phyloP scores from a whole-genome alignment of 192 early-diverging fungal species.

The Gonapodya prolifera region DNA sequence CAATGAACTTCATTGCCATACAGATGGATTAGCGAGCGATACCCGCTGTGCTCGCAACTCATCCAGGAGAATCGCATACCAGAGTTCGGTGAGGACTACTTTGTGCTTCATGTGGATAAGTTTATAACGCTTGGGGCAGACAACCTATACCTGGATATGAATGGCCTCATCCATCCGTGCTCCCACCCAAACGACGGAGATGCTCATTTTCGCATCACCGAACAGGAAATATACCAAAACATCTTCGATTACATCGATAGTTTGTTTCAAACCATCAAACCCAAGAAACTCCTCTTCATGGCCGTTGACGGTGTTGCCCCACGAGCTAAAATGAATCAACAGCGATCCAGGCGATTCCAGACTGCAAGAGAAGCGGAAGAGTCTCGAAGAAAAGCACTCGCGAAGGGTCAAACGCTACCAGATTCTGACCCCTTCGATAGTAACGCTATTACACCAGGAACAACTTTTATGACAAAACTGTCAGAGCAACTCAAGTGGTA shows the following conservation, averaged over 20 bases:
- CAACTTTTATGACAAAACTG: conserved; percentile 87
- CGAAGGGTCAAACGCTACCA: conserved; percentile 17
- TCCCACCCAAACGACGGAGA: conserved; percentile 85
- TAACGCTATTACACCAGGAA: conserved; percentile 58
- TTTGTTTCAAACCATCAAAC: conserved; percentile 82
- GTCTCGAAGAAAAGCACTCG: conserved; percentile 30
- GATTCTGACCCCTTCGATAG: conserved; percentile 36
- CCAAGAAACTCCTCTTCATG: conserved; percentile 87
- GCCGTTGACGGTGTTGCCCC: conserved; percentile 73
- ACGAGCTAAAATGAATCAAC: conserved; percentile 75
- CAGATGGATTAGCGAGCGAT: conserved; percentile 20
- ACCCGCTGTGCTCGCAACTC: conserved; percentile 85
- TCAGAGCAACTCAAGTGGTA: conserved; percentile 80
- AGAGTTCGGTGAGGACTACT: conserved; percentile 63
- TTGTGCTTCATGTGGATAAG: background rate
- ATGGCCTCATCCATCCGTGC: conserved; percentile 97
- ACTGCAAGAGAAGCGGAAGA: conserved; percentile 76
- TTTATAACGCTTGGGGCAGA: conserved; percentile 22
- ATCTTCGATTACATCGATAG: conserved; percentile 97
- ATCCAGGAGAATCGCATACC: conserved; percentile 85
- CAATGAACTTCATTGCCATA: background rate
- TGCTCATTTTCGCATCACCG: conserved; percentile 74
- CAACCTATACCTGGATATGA: conserved; percentile 98
- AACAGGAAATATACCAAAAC: conserved; percentile 82
- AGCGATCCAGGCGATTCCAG: conserved; percentile 89